Evolutionary conservation across 441 rosid species (phyloP).

Genomic region (Pelargonium fulgidum): DNA sequence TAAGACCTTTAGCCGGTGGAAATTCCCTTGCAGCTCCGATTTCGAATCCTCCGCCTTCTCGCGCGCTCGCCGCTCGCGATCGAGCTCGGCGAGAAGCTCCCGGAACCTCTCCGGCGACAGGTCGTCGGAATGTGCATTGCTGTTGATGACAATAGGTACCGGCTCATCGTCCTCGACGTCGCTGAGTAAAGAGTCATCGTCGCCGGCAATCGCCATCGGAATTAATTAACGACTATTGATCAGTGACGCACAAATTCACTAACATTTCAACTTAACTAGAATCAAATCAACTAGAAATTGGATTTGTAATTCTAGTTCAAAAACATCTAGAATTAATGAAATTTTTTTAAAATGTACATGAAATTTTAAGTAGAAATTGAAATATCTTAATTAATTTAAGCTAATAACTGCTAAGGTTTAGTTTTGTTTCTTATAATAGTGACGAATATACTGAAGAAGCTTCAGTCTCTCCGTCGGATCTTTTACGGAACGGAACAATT

Average conservation of each 20-base stretch:
- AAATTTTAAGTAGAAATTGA: no score
- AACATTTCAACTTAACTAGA: not conserved
- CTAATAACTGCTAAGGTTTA: no score
- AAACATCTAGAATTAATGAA: no score
- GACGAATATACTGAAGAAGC: no score
- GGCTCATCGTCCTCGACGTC: slow-evolving; percentile 77
- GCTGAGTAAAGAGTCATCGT: slow-evolving; percentile 69
- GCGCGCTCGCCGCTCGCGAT: slow-evolving; percentile 72
- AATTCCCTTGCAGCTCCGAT: slow-evolving; percentile 51
- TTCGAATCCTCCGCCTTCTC: slow-evolving; percentile 58
- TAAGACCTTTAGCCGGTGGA: slow-evolving; percentile 56
- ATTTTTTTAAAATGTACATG: no score
- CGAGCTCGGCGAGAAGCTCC: slow-evolving; percentile 64
- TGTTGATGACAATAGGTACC: slow-evolving; percentile 31
- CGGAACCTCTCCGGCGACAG: slow-evolving; percentile 41
- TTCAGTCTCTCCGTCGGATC: no score
- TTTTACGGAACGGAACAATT: no score
- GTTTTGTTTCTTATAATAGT: no score
- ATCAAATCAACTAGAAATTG: not conserved
- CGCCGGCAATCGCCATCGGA: slow-evolving; percentile 42
- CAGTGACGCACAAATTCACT: not conserved
- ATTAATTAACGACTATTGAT: not conserved
- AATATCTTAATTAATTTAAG: no score
- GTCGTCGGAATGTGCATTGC: slow-evolving; percentile 36
- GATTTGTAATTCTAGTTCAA: no score